Base-by-base conservation (phyloP, 768 basidiomycete genomes). In the Krasilnikovozyma curviuscula region DNA sequence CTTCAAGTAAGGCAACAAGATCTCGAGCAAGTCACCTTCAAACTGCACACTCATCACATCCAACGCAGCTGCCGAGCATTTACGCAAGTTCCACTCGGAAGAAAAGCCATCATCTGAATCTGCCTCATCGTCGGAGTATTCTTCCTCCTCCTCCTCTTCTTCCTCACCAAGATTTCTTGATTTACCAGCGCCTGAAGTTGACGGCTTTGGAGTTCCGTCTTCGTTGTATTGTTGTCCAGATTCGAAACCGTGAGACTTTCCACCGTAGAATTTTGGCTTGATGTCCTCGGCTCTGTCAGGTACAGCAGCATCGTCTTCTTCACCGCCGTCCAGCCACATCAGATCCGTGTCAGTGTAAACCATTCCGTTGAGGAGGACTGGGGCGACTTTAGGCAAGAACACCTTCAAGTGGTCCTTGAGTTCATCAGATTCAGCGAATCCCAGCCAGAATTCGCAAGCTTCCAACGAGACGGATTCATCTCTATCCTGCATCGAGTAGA, bases 381-480 rank as follows among this genome's bases (percentile, higher is more conserved):
- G 93, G 2, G 83, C 85, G 33, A 98, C 84, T 57, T 83, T 83
- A n/a, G 71, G 77, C 8, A 98, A 71, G 51, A 88, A 73, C 2
- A 89, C 89, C 51, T 77, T 79, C 24, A 98, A 70, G 61, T 80
- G 83, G 2, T 77, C 74, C 9, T 78, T 77, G 21, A 97, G 71
- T 42, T 86, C 84, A 32, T 78, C 78, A 56, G 95, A 86, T 63
- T 98, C 93, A 14, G 93, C 89, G 60, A 98, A 97, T 1, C 89
- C 93, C 52, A 98, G 71, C 93, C 93, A 98, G 65, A 98, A 98
- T 71, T 98, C 93, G 72, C 89, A 93, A 21, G 93, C 93, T 68
- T 98, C 93, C 41, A 98, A 71, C 2, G 91, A 88, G 45, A 67
- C 91, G 53, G 79, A 81, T 67, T 95, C 89, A 63, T 95, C 86